phyloP scores from a whole-genome alignment of 192 early-diverging fungal species.

The Podila epigama region DNA sequence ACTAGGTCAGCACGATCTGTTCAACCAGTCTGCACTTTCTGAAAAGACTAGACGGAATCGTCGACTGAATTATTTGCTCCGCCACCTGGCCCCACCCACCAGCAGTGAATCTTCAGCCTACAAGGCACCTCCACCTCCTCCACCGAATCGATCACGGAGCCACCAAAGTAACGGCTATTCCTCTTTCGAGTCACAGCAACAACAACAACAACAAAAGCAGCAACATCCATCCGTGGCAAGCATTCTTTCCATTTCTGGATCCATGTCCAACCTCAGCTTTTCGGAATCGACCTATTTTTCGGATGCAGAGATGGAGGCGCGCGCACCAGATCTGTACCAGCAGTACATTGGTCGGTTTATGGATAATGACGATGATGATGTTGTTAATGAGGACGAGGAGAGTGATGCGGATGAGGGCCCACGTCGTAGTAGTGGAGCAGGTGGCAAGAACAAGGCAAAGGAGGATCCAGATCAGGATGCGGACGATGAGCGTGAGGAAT shows the following conservation, averaged over 20 bases:
- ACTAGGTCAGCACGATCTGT: conserved; percentile 28
- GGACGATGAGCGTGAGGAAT: conserved; percentile 16
- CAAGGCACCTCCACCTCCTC: background rate
- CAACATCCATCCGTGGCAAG: conserved; percentile 28
- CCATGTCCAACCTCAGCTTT: conserved; percentile 45
- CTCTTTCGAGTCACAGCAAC: background rate
- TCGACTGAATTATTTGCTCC: conserved; percentile 42
- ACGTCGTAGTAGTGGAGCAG: background rate
- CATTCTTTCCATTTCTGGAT: conserved; percentile 41
- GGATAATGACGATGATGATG: conserved; percentile 29
- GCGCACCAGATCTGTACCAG: conserved; percentile 37
- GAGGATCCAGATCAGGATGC: conserved; percentile 2
- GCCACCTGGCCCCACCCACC: conserved; percentile 33
- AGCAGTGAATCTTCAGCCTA: conserved; percentile 1
- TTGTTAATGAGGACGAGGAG: conserved; percentile 9
- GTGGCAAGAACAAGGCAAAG: background rate
- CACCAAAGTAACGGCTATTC: too few relatives aligned
- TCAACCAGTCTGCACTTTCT: conserved; percentile 20
- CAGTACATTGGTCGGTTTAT: conserved; percentile 49
- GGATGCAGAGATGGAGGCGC: conserved; percentile 41
- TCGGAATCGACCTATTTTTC: conserved; percentile 47
- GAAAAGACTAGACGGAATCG: conserved; percentile 32
- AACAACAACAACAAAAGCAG: background rate
- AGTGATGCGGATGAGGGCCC: background rate
- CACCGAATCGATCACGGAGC: background rate